Base-by-base conservation (phyloP, 148 eudicot species). In the Rhododendron simsii region DNA sequence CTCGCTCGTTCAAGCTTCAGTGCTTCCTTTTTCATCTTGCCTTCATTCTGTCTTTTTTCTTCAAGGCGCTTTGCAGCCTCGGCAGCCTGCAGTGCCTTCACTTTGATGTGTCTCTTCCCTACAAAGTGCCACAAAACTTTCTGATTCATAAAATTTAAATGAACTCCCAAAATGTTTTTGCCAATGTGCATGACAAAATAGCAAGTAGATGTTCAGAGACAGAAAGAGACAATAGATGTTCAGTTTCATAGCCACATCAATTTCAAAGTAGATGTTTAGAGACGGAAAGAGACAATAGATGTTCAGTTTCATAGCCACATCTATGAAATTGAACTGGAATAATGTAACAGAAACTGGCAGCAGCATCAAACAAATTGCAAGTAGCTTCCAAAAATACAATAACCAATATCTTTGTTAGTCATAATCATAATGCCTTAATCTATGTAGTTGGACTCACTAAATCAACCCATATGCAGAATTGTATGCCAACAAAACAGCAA, bases 61-160 rank as follows among this genome's bases (percentile, higher is more conserved):
- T 90, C 95, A 47, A 91, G 90, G 67, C 94, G 94, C 88, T 91
- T 95, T 85, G 95, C 95, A 85, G 94, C 92, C 87, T 91, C 94
- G 83, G 95, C 95, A 85, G 93, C 92, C 89, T 94, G 95, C 57
- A 97, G 91, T 61, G 98, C 95, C 89, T 93, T 97, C 91, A 97
- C 95, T 86, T 92, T 94, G 87, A 95, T 87, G 13, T 95, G 96
- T 92, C 93, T 92, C 91, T 94, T 97, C 78, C 90, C 99, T 95
- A 89, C 81, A 89, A 50, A 84, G 26, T 23, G 84, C 78, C 80
- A 53, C 55, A 89, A 89, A 59, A 84, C 41, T 59, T 84, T 71
- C 59, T 10, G 51, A 23, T 50, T n/a, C 23, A 50, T 12, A 85
- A 50, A 50, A 63, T 73, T 30, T 23, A 86, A 53, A 37, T 9